phyloP scores from a whole-genome alignment of 371 early-diverging fungal species.

The Mucor lusitanicus region DNA sequence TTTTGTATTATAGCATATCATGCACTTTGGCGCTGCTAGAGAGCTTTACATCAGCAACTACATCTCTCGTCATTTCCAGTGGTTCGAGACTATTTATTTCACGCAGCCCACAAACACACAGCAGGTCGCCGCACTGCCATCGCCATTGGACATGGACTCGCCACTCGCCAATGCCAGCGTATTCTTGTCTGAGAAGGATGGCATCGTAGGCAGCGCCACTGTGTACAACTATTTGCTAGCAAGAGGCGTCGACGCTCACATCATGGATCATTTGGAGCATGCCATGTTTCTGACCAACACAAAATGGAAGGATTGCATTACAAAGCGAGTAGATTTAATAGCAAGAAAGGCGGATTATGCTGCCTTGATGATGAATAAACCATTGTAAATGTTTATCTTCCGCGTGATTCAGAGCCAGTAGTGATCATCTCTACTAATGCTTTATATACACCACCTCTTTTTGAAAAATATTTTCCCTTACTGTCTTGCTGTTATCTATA shows the following conservation, averaged over 20 bases:
- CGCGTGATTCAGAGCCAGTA: background rate
- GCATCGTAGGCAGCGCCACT: conserved; percentile 38
- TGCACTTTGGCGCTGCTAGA: conserved; percentile 62
- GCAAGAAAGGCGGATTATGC: conserved; percentile 30
- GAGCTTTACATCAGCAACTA: conserved; percentile 67
- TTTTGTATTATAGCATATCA: conserved; percentile 34
- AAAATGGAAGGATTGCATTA: conserved; percentile 39
- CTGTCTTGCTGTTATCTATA: background rate
- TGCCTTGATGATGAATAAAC: background rate
- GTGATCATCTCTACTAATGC: background rate
- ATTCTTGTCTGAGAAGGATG: conserved; percentile 50
- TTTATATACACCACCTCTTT: no score
- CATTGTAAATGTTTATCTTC: background rate
- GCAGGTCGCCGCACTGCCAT: background rate
- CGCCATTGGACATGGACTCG: background rate
- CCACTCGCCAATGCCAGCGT: conserved; percentile 30
- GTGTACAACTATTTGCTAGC: conserved; percentile 38
- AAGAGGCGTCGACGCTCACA: conserved; percentile 19
- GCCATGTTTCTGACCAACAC: conserved; percentile 48
- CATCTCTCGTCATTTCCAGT: conserved; percentile 65
- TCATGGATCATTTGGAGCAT: conserved; percentile 53
- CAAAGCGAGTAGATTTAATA: conserved; percentile 26
- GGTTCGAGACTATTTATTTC: conserved; percentile 61
- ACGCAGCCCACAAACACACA: conserved; percentile 6
- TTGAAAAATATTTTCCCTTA: background rate